Evolutionary conservation across 2,329 filamentous ascomycete species (phyloP), one percentile per base, ranked within the genome.

Genomic region (Fusarium nygamai): DNA sequence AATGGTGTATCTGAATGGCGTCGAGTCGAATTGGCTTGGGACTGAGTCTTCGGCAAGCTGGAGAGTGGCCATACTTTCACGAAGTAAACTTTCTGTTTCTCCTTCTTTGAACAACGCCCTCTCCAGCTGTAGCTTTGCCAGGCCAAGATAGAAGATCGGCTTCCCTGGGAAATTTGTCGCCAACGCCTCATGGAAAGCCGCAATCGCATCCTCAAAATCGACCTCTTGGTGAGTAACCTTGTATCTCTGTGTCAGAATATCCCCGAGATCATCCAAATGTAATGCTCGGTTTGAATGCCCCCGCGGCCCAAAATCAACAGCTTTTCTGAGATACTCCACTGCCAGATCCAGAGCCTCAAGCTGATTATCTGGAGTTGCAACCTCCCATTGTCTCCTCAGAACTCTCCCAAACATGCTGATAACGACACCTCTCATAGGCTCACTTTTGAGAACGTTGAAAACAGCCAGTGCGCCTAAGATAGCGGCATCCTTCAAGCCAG

Each of bases 401-500:
- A 60, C 57, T 51, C 57, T 50, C 6, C 43, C 57, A 60, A 60
- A 48, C 44, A 38, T 60, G n/a, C 57, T 60, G 31, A 60, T 24
- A 4, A 60, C 33, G 5, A 60, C 57, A 1, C 57, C 57, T 38
- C 57, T 36, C 57, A 60, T 60, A 6, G 43, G 44, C 3, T 51
- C 57, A 10, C 5, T 60, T 8, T 60, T 60, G 1, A 58, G 56
- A 47, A 58, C 56, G 8, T 36, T 58, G n/a, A 58, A 58, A 3
- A 47, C 27, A 24, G 56, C 56, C 1, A 58, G 39, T 17, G 56
- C 56, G 0, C 56, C 56, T 14, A 58, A 6, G 0, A 29, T n/a
- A 7, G 29, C n/a, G 9, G 56, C 56, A 19, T 36, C 39, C 4
- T 36, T 36, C n/a, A 58, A 4, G 10, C 56, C 38, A 10, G 39